A percentile compares a stretch with the other conserved stretches of the same genome.
Conservation (phyloP, 2,329 filamentous ascomycete species). For the Anisogramma anomala region DNA sequence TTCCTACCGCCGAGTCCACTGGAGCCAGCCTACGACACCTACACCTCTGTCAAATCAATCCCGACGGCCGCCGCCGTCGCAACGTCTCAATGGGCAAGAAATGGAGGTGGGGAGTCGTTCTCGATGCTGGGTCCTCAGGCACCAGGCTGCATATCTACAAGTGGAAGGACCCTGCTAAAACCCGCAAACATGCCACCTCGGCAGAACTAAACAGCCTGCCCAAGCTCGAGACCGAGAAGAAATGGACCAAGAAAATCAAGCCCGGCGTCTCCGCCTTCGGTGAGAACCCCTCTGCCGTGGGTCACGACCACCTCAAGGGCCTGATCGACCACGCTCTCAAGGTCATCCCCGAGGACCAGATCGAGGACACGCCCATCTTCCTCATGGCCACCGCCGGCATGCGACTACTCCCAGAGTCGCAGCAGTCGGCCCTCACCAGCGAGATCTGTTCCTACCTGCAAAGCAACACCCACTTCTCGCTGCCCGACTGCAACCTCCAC, state of each 20-base stretch:
- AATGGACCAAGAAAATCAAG: conserved; percentile 87
- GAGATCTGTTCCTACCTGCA: conserved; percentile 76
- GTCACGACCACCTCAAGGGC: conserved; percentile 66
- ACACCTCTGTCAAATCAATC: background rate
- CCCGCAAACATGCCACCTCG: conserved; percentile 47
- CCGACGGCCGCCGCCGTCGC: conserved; percentile 5
- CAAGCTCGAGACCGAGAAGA: conserved; percentile 68
- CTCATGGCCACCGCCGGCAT: conserved; percentile 93
- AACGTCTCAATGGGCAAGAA: conserved; percentile 15
- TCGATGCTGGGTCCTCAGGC: conserved; percentile 95
- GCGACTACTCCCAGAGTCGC: conserved; percentile 63
- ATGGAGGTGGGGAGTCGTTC: conserved; percentile 73
- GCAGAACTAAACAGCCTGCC: conserved; percentile 60
- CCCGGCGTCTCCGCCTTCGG: conserved; percentile 90
- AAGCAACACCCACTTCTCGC: conserved; percentile 63
- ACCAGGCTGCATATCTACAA: conserved; percentile 89
- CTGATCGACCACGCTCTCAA: conserved; percentile 73
- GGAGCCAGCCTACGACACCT: background rate
- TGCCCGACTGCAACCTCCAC: conserved; percentile 82
- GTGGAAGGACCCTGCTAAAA: conserved; percentile 69
- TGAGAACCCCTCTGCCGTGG: conserved; percentile 61
- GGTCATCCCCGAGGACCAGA: conserved; percentile 63
- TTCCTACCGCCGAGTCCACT: too few species aligned
- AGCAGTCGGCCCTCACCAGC: conserved; percentile 61
- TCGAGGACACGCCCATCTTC: conserved; percentile 81